Evolutionary conservation across 176 grass and related monocot genomes (phyloP).

Genomic region (Ampelocalamus luodianensis): DNA sequence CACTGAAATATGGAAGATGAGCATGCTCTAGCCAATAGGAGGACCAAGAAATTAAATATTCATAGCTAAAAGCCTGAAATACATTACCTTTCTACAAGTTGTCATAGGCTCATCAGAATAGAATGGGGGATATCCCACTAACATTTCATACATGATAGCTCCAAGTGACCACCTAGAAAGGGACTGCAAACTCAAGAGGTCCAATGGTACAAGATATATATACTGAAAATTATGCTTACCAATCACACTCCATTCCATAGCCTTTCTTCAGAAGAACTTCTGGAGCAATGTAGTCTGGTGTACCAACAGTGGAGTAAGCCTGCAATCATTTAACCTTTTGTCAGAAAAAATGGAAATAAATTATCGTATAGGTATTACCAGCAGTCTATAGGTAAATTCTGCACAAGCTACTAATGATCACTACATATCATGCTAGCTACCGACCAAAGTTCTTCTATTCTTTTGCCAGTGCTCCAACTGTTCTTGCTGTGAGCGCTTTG

Average conservation of each 20-base stretch:
- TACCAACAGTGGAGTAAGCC: conserved; percentile 99
- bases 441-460: conserved; percentile 96
- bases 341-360: conserved; percentile 25
- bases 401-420: neutral
- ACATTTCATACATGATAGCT: conserved; percentile 99
- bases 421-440: conserved; percentile 35
- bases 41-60: conserved; percentile 3
- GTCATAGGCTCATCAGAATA: conserved; percentile 98
- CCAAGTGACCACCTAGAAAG: conserved; percentile 96
- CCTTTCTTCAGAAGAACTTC: conserved; percentile 99
- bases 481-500: conserved; percentile 87
- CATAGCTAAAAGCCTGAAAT: conserved; percentile 14
- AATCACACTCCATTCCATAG: conserved; percentile 97
- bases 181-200: conserved; percentile 30
- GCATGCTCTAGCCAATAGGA: conserved; percentile 9
- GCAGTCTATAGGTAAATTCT: neutral
- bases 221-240: conserved; percentile 55
- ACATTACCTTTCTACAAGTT: conserved; percentile 91
- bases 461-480: conserved; percentile 98
- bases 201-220: conserved; percentile 3
- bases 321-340: conserved; percentile 38
- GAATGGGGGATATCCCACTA: conserved; percentile 98
- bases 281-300: conserved; percentile 97
- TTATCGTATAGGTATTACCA: neutral
- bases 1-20: conserved; percentile 17